Conservation (phyloP, 352 stramenopile species). For the Globisporangium emineosum region DNA sequence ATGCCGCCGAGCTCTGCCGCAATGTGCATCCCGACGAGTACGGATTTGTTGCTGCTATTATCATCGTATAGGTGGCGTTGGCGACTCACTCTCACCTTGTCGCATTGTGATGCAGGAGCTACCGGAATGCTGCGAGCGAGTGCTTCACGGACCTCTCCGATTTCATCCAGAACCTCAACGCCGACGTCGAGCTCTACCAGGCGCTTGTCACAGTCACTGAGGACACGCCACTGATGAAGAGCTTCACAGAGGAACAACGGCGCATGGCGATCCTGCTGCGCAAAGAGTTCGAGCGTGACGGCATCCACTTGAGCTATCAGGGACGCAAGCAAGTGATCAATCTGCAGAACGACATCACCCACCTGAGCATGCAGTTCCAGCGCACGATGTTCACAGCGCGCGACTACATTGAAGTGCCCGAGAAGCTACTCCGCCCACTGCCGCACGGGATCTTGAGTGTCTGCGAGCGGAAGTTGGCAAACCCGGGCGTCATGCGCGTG, state of each 20-base stretch:
- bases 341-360: constrained; percentile 87
- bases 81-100: neutral
- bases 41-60: neutral
- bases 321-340: constrained; percentile 79
- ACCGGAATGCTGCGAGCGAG: constrained; percentile 74
- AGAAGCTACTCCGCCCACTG: constrained; percentile 47
- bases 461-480: constrained; percentile 69
- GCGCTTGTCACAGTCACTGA: constrained; percentile 73
- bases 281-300: constrained; percentile 94
- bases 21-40: constrained; percentile 90
- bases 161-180: constrained; percentile 95
- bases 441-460: constrained; percentile 54
- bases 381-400: constrained; percentile 71
- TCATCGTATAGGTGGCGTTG: no score
- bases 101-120: constrained; percentile 35
- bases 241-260: constrained; percentile 86
- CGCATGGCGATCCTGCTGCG: constrained; percentile 88
- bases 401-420: constrained; percentile 63
- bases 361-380: constrained; percentile 87
- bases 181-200: constrained; percentile 89
- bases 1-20: constrained; percentile 94
- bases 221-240: constrained; percentile 44
- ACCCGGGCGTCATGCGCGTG: constrained; percentile 57
- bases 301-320: constrained; percentile 88
- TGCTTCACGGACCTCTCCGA: constrained; percentile 92